phyloP scores from a whole-genome alignment of 2,329 filamentous ascomycete species.

The Chrysosporium queenslandicum region DNA sequence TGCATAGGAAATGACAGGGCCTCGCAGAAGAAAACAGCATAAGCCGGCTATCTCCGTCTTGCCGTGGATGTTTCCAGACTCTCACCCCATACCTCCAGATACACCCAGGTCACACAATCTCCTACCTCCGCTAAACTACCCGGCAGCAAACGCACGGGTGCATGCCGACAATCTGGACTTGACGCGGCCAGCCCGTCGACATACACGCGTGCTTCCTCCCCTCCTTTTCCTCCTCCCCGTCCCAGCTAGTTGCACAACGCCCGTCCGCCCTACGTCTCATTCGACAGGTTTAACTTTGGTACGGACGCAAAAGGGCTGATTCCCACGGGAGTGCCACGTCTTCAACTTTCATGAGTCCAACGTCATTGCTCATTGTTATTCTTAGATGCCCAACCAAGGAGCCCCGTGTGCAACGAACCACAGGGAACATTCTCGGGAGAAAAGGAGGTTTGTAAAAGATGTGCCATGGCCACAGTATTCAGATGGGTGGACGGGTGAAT shows the following conservation, averaged over 20 bases:
- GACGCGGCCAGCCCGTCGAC: not conserved
- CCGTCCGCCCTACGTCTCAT: not conserved
- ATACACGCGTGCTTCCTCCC: not conserved
- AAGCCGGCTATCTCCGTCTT: slow-evolving; percentile 9
- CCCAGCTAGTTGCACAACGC: not conserved
- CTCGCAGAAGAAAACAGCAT: not conserved
- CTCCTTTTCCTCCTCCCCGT: not conserved
- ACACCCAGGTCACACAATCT: not conserved
- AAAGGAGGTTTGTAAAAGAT: not conserved
- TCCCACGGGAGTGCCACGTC: not conserved
- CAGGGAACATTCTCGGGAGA: not conserved
- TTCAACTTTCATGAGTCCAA: not conserved
- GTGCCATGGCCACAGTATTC: not conserved
- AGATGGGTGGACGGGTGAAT: not conserved
- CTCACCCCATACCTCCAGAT: not conserved
- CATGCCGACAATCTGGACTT: not conserved
- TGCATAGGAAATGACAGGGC: not conserved
- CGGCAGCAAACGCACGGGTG: not conserved
- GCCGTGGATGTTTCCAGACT: not conserved
- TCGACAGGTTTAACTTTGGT: not conserved
- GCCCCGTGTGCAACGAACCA: not conserved
- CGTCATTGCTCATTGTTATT: not conserved
- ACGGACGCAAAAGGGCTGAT: not conserved
- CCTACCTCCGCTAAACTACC: not conserved
- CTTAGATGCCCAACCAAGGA: not conserved